Evolutionary conservation across 306 rosid species (phyloP).

Genomic region (Prunus fruticosa): DNA sequence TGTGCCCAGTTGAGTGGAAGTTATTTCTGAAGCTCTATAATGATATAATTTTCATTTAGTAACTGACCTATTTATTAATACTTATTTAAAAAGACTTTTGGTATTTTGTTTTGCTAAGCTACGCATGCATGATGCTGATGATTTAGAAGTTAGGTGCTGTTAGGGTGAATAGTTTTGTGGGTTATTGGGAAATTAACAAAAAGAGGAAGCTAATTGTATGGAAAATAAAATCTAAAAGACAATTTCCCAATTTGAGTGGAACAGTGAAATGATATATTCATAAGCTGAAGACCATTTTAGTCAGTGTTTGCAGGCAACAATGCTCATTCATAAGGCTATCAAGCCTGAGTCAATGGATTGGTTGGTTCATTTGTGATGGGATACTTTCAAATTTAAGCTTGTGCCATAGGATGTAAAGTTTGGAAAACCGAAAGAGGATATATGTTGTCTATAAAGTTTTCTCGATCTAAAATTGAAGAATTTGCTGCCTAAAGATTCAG

Average conservation of each 20-base stretch:
- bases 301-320: neutral
- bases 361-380: neutral
- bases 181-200: neutral
- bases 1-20: neutral
- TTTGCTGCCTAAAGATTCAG: neutral
- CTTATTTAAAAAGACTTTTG: neutral
- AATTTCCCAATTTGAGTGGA: neutral
- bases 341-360: neutral
- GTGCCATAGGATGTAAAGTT: neutral
- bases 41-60: neutral
- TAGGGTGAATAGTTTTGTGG: neutral
- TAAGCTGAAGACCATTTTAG: neutral
- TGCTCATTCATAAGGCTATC: neutral
- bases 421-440: too few relatives aligned
- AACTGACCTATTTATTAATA: neutral
- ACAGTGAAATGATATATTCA: neutral
- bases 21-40: neutral
- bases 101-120: neutral
- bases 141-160: constrained; percentile 3
- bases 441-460: neutral
- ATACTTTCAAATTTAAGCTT: neutral
- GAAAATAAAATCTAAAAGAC: neutral
- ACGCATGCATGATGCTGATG: neutral
- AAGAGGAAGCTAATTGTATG: neutral
- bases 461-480: neutral